Evolutionary conservation across 441 rosid genomes (phyloP), one percentile per base, ranked within the genome.

Genomic region (Croton laevigatus): DNA sequence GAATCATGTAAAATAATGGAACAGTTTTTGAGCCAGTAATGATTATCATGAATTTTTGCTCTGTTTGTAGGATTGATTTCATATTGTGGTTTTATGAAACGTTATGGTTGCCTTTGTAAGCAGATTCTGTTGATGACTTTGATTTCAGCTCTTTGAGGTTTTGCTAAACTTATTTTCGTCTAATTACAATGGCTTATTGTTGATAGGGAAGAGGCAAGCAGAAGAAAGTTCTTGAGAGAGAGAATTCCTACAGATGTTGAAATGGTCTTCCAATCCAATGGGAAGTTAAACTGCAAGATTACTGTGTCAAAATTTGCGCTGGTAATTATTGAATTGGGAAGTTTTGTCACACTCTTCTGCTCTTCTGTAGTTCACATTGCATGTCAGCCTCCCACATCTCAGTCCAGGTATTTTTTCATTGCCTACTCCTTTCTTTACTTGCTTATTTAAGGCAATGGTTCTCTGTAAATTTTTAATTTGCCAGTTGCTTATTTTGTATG

Each of bases 341-440:
- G 90, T 46, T 75, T 90, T 48, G 45, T 88, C 60, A 88, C 88
- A 3, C 83, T 90, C 58, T 80, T 77, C 75, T 86, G 79, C 70
- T 88, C 91, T 65, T 94, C 94, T 5, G 80, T 83, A 0, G 86
- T 90, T 48, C 69, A 87, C 72, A 80, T 87, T 80, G 81, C 86
- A 36, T 92, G 88, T 72, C 87, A 74, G 68, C 88, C 88, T 51
- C 78, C 84, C 64, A 17, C 55, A 72, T 72, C 73, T 37, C 76
- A 32, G 34, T 76, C 88, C 63, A 80, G 85, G 93, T 91, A 81
- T 71, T 57, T 66, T 69, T n/a, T 68, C n/a, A 2, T 73, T 70
- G 60, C 55, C 66, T 46, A 45, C 45, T 48, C 32, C 3, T 49
- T 61, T 44, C 38, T 53, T 72, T 66, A 44, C 12, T 20, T n/a